Evolutionary conservation across 768 basidiomycete genomes (phyloP).

Genomic region (Krasilnikovozyma curviuscula): DNA sequence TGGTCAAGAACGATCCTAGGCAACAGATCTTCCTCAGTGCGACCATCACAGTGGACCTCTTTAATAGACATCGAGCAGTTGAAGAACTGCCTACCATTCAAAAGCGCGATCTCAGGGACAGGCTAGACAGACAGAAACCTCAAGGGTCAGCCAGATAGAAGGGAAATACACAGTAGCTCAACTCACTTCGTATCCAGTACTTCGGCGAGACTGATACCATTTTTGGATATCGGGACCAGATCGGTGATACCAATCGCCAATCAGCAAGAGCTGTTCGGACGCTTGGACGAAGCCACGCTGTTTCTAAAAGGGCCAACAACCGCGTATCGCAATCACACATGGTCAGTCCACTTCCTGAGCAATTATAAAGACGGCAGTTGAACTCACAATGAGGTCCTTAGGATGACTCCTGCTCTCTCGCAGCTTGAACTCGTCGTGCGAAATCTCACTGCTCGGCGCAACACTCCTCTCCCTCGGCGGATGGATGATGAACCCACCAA

Average conservation of each 20-base stretch:
- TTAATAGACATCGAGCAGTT: slow-evolving; percentile 8
- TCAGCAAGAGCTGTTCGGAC: slow-evolving; percentile 4
- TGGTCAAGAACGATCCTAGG: slow-evolving; percentile 1
- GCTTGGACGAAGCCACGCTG: too few relatives aligned
- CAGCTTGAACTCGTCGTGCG: background rate
- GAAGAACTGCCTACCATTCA: slow-evolving; percentile 10
- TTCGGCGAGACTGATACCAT: slow-evolving; percentile 12
- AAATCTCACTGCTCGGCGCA: background rate
- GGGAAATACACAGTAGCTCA: background rate
- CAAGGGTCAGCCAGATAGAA: background rate
- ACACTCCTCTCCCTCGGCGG: too few relatives aligned
- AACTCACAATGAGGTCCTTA: too few relatives aligned
- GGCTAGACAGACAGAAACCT: too few relatives aligned
- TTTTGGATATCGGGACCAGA: slow-evolving; percentile 3
- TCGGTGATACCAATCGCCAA: slow-evolving; percentile 16
- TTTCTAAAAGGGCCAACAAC: too few relatives aligned
- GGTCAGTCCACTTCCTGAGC: too few relatives aligned
- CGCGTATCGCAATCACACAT: too few relatives aligned
- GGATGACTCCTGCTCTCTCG: background rate
- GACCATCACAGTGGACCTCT: slow-evolving; percentile 8
- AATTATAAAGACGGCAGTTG: too few relatives aligned
- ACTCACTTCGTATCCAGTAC: background rate
- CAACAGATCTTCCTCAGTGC: background rate
- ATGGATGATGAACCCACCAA: slow-evolving; percentile 13
- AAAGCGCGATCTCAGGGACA: slow-evolving; percentile 7